These are phyloP conservation scores for Thielaviopsis musarum DNA, from an alignment of 2,329 filamentous ascomycete species.

Conservation along the genomic window DNA sequence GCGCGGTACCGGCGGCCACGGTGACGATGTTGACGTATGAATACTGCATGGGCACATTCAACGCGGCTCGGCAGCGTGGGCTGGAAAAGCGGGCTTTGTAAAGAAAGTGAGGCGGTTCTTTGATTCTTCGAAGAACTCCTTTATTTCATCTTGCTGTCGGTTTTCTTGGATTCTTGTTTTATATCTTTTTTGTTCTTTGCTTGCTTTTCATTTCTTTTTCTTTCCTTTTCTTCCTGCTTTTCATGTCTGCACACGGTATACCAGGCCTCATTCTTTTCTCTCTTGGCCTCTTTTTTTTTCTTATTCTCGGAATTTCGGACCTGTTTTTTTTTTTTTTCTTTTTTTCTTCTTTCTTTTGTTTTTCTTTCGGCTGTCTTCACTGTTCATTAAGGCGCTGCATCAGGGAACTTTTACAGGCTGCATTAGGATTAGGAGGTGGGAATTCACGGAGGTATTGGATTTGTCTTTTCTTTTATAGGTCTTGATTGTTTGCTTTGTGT, in stretches of 20 bases:
- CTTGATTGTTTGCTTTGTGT: background rate
- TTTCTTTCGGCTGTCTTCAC: background rate
- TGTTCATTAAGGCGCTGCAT: background rate
- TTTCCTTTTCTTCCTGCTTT: background rate
- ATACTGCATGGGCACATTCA: constrained; percentile 43
- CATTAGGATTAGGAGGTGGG: background rate
- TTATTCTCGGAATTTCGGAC: too few relatives aligned
- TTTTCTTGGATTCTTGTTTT: background rate
- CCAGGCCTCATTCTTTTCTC: background rate
- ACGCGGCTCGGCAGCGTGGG: constrained; percentile 7
- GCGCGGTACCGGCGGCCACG: constrained; percentile 85
- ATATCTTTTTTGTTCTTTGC: background rate
- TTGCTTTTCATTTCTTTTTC: background rate
- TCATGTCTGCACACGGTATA: background rate
- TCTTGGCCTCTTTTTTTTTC: too few relatives aligned
- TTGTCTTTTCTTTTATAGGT: background rate
- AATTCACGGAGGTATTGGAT: background rate
- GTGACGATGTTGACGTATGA: constrained; percentile 98
- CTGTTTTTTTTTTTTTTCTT: background rate
- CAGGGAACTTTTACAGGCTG: background rate
- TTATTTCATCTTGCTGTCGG: background rate
- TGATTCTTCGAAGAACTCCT: background rate
- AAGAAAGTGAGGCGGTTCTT: background rate
- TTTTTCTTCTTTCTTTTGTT: background rate
- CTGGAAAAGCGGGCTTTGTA: background rate